Base-by-base conservation (phyloP, 2,329 filamentous ascomycete genomes). In the Fusarium metavorans region DNA sequence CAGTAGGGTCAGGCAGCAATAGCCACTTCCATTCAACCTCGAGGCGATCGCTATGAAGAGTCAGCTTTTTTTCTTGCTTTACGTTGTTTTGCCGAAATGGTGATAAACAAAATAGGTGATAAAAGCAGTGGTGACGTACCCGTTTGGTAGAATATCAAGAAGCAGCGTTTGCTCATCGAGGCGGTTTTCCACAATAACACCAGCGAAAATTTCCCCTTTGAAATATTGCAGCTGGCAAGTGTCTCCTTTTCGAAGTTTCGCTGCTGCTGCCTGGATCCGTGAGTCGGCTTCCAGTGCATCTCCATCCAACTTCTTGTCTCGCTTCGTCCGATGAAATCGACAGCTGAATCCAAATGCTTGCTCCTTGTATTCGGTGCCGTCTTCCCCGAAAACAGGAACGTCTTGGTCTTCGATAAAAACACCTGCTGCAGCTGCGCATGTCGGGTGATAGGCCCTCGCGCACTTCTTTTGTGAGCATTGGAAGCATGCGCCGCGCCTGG, bases 401-500 rank as follows among this genome's bases (percentile, higher is more conserved):
- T 95, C 91, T 34, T 94, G 94, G 77, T 95, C 91, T 81, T 99
- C 96, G 58, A 98, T 92, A 80, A 97, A 94, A 2, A 98, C 95
- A 66, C 97, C 97, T 39, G 95, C 96, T 25, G 96, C 92, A 9
- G 95, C 93, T 4, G 97, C 97, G 81, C 97, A 99, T 2, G 95
- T 98, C 18, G 96, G 94, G 81, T 99, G 97, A 83, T 98, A 99
- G 10, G 96, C 93, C 73, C 97, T 89, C 5, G 94, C 93, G 79
- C 97, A 99, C 82, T 98, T 98, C 86, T 95, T 96, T 77, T 95
- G 93, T 1, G 95, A 97, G 83, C 97, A 99, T 82, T 98, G 96
- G 85, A 99, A 97, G 84, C 96, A 98, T 18, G 95, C 95, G n/a
- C 97, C 97, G 67, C 93, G 94, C 83, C 97, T 97, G 35, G 95